A percentile compares a stretch with the other conserved stretches of the same genome.
Evolutionary conservation across 257 asterid genomes (phyloP).

Genomic region (Ligustrum vulgare): DNA sequence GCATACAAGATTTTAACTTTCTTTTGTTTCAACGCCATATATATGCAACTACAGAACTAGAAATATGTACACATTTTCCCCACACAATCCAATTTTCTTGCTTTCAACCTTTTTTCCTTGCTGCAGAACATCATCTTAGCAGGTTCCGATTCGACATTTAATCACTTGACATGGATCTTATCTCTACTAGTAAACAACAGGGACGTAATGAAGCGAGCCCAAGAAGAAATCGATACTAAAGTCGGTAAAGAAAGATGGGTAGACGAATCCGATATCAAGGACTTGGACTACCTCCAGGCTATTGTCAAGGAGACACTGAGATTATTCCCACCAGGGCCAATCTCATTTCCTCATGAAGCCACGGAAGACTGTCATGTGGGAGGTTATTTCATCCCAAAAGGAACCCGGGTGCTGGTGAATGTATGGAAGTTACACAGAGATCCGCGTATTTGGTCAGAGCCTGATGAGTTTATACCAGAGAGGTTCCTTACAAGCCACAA

Average conservation of each 20-base stretch:
- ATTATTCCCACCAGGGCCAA: slow-evolving; percentile 49
- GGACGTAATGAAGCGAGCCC: slow-evolving; percentile 36
- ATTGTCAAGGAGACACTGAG: slow-evolving; percentile 52
- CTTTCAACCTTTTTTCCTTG: too few species aligned
- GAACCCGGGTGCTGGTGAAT: slow-evolving; percentile 40
- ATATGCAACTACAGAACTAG: too few species aligned
- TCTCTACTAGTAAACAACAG: slow-evolving; percentile 40
- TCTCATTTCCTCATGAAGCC: slow-evolving; percentile 44
- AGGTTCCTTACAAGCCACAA: slow-evolving; percentile 44
- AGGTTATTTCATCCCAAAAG: slow-evolving; percentile 40
- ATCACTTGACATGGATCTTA: slow-evolving; percentile 49
- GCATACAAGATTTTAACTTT: background rate
- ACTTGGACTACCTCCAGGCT: slow-evolving; percentile 50
- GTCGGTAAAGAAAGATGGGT: slow-evolving; percentile 55
- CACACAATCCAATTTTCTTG: too few species aligned
- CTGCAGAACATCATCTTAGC: slow-evolving; percentile 54
- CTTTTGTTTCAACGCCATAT: too few species aligned
- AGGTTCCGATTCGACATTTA: slow-evolving; percentile 53
- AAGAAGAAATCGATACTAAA: slow-evolving; percentile 39
- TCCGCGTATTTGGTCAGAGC: slow-evolving; percentile 47
- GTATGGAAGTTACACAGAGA: slow-evolving; percentile 57
- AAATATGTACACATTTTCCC: too few species aligned
- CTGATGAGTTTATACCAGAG: slow-evolving; percentile 42
- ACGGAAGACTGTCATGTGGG: slow-evolving; percentile 36
- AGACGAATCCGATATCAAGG: slow-evolving; percentile 45